phyloP scores from a whole-genome alignment of 768 basidiomycete genomes.

The Fomitopsis serialis region DNA sequence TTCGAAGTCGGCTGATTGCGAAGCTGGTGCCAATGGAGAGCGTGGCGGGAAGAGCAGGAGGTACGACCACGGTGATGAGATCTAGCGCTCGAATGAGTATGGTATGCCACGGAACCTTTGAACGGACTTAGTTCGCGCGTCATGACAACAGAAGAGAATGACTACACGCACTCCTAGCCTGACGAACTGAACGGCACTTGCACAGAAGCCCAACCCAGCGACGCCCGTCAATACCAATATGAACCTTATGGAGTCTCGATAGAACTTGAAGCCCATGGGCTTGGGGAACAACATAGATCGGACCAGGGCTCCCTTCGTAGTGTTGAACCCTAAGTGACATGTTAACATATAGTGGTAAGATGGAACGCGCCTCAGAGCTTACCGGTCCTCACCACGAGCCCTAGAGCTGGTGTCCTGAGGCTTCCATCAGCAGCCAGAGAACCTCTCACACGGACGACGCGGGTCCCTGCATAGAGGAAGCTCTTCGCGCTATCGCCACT shows the following conservation, averaged over 20 bases:
- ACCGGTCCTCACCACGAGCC: constrained; percentile 86
- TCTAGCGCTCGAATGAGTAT: constrained; percentile 91
- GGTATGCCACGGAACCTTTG: constrained; percentile 80
- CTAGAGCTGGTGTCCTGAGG: constrained; percentile 60
- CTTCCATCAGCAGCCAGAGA: constrained; percentile 47
- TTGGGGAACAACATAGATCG: constrained; percentile 99
- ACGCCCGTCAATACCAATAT: constrained; percentile 90
- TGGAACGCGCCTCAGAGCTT: constrained; percentile 8
- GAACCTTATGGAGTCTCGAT: constrained; percentile 86
- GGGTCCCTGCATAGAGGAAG: constrained; percentile 88
- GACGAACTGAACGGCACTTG: constrained; percentile 88
- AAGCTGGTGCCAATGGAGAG: constrained; percentile 97
- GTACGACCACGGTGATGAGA: constrained; percentile 94
- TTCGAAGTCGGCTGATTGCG: constrained; percentile 83
- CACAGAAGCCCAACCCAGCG: constrained; percentile 86
- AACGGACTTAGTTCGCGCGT: neutral
- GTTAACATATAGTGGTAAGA: neutral
- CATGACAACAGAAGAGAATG: neutral
- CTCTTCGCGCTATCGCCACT: constrained; percentile 65
- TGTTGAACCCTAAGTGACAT: constrained; percentile 74
- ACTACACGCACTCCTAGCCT: constrained; percentile 62
- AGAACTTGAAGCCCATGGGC: constrained; percentile 98
- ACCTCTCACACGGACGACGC: constrained; percentile 81
- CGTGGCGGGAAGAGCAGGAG: constrained; percentile 94
- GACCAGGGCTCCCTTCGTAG: constrained; percentile 93